phyloP scores from a whole-genome alignment of 306 rosid genomes.

The Inga leiocalycina region DNA sequence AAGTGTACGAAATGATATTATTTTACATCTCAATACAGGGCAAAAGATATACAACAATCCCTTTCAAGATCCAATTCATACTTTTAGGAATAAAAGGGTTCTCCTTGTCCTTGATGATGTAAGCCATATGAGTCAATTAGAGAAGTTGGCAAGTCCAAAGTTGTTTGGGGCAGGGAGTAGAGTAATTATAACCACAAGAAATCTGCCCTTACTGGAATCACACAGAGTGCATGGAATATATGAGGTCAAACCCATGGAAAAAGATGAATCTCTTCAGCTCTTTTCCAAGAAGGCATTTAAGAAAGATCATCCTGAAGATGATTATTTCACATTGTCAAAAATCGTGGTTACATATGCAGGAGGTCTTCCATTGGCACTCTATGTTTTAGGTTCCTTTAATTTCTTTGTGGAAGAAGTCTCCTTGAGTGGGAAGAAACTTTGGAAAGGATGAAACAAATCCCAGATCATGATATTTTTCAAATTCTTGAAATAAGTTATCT shows the following conservation, averaged over 20 bases:
- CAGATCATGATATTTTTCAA: background rate
- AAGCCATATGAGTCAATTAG: no score
- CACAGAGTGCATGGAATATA: background rate
- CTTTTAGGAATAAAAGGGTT: no score
- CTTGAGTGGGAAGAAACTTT: background rate
- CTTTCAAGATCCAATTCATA: no score
- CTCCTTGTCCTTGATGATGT: no score
- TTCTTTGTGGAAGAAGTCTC: background rate
- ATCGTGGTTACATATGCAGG: background rate
- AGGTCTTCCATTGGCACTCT: conserved; percentile 20
- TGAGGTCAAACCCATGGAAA: background rate
- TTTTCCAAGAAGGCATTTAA: background rate
- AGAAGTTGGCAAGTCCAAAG: no score
- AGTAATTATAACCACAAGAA: conserved; percentile 21
- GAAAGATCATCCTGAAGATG: background rate
- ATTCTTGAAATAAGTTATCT: conserved; percentile 12
- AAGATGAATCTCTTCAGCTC: conserved; percentile 1
- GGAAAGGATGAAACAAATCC: background rate
- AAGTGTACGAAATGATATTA: no score
- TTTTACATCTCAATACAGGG: no score
- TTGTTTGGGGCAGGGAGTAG: background rate
- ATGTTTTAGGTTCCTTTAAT: conserved; percentile 8
- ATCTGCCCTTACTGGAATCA: background rate
- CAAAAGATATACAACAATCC: no score
- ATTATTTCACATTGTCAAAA: background rate